Base-by-base conservation (phyloP, 106 monocot species). In the Allium sativum region DNA sequence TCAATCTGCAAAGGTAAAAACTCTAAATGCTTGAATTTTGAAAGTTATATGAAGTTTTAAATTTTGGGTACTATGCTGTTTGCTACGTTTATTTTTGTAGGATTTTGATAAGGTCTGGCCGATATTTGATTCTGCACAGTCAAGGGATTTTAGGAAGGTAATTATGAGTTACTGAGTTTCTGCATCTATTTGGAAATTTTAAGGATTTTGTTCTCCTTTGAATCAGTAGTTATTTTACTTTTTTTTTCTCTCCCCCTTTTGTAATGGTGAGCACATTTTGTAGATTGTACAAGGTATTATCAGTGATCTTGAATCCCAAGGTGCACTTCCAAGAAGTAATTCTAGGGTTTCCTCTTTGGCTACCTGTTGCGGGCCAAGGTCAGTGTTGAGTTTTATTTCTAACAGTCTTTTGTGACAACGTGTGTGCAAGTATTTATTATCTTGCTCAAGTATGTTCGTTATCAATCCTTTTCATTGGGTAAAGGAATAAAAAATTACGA, bases 21-120 rank as follows among this genome's bases (percentile, higher is more conserved):
- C 22, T 7, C 15, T 15, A 42, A 18, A 31, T 3, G 31, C 5
- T 31, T 31, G 31, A 31, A 31, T 31, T 31, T 31, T 31, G 31
- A 31, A 31, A 31, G 31, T 5, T 31, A 5, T 31, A 31, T 31
- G 31, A 2, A 31, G 31, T 31, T n/a, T n/a, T n/a, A 0, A 31
- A 31, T 31, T 31, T 31, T 31, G 2, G 31, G 31, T 31, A 31
- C 31, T 31, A 31, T 31, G 31, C 31, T 31, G 45, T 46, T 10
- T 46, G 18, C 20, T 31, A 31, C 42, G 12, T 46, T 46, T 17
- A 18, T 14, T 71, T 22, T 21, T 19, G 16, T 66, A 93, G 98
- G 98, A 98, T 64, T 98, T 98, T 53, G 98, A 92, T 48, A 98
- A 92, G 72, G 91, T 91, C 50, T 98, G 92, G 98, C 98, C 98